Base-by-base conservation (phyloP, 2,329 filamentous ascomycete genomes). In the Xylaria polymorpha region DNA sequence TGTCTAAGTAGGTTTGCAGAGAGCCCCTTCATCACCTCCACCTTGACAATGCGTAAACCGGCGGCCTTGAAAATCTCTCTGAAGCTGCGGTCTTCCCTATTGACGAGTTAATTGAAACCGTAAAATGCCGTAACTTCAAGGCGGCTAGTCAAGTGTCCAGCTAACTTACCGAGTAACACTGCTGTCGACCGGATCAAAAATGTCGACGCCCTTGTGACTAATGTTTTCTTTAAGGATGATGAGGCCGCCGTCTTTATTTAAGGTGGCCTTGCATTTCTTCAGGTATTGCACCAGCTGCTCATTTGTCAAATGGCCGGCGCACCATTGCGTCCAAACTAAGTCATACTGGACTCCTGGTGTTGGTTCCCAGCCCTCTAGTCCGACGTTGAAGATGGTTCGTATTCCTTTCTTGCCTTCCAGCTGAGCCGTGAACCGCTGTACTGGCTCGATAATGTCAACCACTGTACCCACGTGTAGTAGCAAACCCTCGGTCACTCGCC, bases 371-470 rank as follows among this genome's bases (percentile, higher is more conserved):
- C 44, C 39, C 39, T 59, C 39, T 12, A 59, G 25, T 32, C 56
- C 56, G 22, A 59, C 39, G 29, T 59, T 59, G 18, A 44, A 59
- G 18, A 59, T 59, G 25, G 56, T 59, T 8, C 56, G 56, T 44
- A 59, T 32, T 18, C 56, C 56, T 41, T 59, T 20, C 39, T 59
- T 59, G 39, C 39, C 56, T 18, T 59, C 39, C 22, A 59, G 15
- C 22, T 59, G 56, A 32, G 15, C 56, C 1, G 56, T 59, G 29
- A 59, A 59, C 39, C 29, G 25, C 15, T 41, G 39, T 12, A 59
- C 22, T 32, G 56, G 56, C 35, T 59, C 56, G 39, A 59, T 59
- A 25, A 59, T 44, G 56, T 59, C 56, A 59, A 59, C 22, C 22
- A 15, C 56, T 46, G 41, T 22, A 18, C 56, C 56, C 7, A 59